Base-by-base conservation (phyloP, 208 protist genomes). In the Strigomonas culicis region DNA sequence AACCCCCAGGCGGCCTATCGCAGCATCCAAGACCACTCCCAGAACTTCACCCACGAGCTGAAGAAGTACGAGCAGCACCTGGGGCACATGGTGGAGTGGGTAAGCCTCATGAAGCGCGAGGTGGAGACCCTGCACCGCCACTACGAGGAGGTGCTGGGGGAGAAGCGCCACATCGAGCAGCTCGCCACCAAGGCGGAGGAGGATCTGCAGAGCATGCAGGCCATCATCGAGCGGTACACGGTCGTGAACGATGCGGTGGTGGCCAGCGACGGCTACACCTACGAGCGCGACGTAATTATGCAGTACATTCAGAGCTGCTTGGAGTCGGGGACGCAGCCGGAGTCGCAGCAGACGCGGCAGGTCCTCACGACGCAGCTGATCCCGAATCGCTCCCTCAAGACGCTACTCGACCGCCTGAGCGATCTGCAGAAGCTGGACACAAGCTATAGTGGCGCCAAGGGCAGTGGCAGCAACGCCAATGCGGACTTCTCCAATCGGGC, bases 221-320 rank as follows among this genome's bases (percentile, higher is more conserved):
- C 66, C 36, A 66, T 90, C n/a, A 70, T 95, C 17, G 68, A 82
- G 28, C 81, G 80, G 43, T 95, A 93, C 68, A 69, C 66, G 32
- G 63, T 72, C 15, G 82, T 97, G 52, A 74, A 80, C 22, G 89
- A 96, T 49, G 86, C 92, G 22, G 95, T 98, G 28, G 80, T 96
- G 24, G 84, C 91, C 36, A 84, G 79, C 60, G 91, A 97, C 57
- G 95, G 95, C 17, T 88, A 90, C 79, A 97, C 91, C 24, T 98
- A 97, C 73, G 88, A 97, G 65, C 82, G 90, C 4, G 75, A 86
- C 49, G 78, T 77, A 17, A 94, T 98, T 41, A 80, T 80, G 10
- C 66, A 80, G 25, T 97, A 91, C 67, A 76, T 92, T 30, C 68
- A 88, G 1, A 68, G 72, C 28, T 86, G 80, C 70, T 63, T 75